Evolutionary conservation across 225 moss, liverwort and hornwort species (phyloP).

Genomic region (Pseudoscleropodium purum): DNA sequence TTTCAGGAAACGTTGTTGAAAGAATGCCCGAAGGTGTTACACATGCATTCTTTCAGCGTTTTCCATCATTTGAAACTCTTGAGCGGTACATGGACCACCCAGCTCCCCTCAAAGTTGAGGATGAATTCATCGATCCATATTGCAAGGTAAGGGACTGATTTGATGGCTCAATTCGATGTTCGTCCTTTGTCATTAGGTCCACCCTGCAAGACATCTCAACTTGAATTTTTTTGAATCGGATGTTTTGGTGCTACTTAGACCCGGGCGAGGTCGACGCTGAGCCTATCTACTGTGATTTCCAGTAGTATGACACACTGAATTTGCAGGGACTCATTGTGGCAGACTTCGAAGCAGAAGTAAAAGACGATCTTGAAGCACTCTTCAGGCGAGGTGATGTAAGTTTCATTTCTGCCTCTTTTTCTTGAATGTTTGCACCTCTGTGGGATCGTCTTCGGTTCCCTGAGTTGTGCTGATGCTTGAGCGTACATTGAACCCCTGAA

Average conservation of each 20-base stretch:
- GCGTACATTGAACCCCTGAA: neutral
- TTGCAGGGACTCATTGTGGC: conserved; percentile 42
- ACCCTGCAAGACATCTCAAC: neutral
- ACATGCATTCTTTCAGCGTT: conserved; percentile 80
- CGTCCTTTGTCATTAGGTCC: neutral
- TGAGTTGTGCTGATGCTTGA: neutral
- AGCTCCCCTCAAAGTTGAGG: conserved; percentile 37
- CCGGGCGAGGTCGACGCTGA: neutral
- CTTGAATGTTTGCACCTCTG: neutral
- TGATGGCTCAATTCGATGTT: neutral
- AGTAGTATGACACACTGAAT: neutral
- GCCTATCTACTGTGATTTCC: neutral
- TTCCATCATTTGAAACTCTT: conserved; percentile 53
- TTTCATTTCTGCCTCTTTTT: neutral
- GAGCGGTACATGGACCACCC: conserved; percentile 65
- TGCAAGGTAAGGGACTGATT: conserved; percentile 34
- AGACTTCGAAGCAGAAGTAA: conserved; percentile 83
- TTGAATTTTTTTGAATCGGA: neutral
- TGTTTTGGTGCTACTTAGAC: neutral
- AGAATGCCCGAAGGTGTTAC: conserved; percentile 81
- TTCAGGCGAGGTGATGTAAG: conserved; percentile 94
- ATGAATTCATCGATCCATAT: conserved; percentile 63
- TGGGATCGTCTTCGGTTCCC: neutral
- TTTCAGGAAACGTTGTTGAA: conserved; percentile 57
- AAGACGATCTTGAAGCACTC: conserved; percentile 70